Evolutionary conservation across 192 early-diverging fungal species (phyloP).

Genomic region (Coemansia sp.): DNA sequence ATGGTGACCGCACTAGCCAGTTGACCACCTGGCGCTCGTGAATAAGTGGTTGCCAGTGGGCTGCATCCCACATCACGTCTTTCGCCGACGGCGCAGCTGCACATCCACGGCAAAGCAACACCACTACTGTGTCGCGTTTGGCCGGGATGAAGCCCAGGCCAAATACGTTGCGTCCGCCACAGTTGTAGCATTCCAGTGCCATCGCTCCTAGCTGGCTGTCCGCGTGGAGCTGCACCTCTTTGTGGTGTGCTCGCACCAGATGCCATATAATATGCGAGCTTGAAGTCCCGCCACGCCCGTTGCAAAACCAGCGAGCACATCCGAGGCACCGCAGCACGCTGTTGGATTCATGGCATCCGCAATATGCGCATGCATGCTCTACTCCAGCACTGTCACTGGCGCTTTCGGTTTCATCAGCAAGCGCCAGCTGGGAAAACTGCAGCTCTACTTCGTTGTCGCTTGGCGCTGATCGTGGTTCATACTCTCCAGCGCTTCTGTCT

Average conservation of each 20-base stretch:
- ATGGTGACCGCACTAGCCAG: conserved; percentile 92
- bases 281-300: conserved; percentile 81
- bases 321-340: conserved; percentile 90
- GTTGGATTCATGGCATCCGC: conserved; percentile 83
- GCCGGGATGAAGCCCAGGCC: conserved; percentile 97
- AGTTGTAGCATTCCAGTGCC: conserved; percentile 96
- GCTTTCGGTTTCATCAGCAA: conserved; percentile 34
- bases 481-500: too few relatives aligned
- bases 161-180: conserved; percentile 92
- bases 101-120: conserved; percentile 92
- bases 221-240: conserved; percentile 90
- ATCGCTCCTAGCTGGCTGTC: conserved; percentile 93
- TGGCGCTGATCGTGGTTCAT: too few relatives aligned
- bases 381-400: conserved; percentile 14
- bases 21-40: conserved; percentile 90
- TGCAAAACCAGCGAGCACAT: conserved; percentile 97
- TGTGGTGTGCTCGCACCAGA: conserved; percentile 88
- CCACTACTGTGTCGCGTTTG: conserved; percentile 96
- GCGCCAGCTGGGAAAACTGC: conserved; percentile 33
- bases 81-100: conserved; percentile 85
- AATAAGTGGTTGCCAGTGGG: conserved; percentile 96
- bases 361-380: conserved; percentile 87
- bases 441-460: conserved; percentile 23
- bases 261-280: conserved; percentile 97
- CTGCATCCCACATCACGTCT: conserved; percentile 94